Conservation (phyloP, 352 stramenopile genomes). For the Globisporangium spiculum region DNA sequence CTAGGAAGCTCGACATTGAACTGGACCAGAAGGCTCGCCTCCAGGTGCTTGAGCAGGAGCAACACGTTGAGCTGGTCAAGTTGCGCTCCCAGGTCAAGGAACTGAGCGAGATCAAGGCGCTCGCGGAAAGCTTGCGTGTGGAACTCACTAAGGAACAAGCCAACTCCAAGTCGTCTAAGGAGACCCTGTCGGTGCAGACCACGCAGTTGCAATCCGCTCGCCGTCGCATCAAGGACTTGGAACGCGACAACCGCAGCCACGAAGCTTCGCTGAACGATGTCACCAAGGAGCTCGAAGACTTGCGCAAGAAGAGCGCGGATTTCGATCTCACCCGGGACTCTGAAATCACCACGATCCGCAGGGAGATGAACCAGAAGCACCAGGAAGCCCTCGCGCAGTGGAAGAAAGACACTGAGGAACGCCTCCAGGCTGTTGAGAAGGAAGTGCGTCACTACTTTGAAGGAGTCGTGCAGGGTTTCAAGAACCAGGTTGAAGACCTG, state of each 20-base stretch:
- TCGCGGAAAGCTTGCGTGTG: constrained; percentile 45
- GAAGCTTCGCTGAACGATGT: constrained; percentile 47
- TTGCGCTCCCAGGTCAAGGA: constrained; percentile 71
- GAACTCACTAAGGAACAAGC: constrained; percentile 59
- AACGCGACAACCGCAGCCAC: constrained; percentile 59
- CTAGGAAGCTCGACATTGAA: constrained; percentile 69
- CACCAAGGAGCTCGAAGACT: constrained; percentile 63
- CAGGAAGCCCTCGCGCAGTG: constrained; percentile 66
- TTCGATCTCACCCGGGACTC: constrained; percentile 68
- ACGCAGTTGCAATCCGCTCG: constrained; percentile 63
- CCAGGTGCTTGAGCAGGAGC: constrained; percentile 77
- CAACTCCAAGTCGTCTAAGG: constrained; percentile 71
- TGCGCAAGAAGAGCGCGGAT: constrained; percentile 70
- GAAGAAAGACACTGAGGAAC: constrained; percentile 80
- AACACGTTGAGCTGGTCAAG: constrained; percentile 74
- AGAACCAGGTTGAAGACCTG: constrained; percentile 65
- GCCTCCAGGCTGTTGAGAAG: constrained; percentile 61
- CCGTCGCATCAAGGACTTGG: constrained; percentile 67
- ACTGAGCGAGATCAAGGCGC: constrained; percentile 52
- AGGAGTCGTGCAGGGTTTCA: constrained; percentile 43
- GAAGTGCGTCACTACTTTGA: constrained; percentile 77
- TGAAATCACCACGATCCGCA: constrained; percentile 68
- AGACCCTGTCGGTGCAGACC: constrained; percentile 65
- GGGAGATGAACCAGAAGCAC: constrained; percentile 78
- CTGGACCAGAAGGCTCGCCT: constrained; percentile 70